Evolutionary conservation across 805 yeast genomes (phyloP).

Genomic region (Suhomyces sp.): DNA sequence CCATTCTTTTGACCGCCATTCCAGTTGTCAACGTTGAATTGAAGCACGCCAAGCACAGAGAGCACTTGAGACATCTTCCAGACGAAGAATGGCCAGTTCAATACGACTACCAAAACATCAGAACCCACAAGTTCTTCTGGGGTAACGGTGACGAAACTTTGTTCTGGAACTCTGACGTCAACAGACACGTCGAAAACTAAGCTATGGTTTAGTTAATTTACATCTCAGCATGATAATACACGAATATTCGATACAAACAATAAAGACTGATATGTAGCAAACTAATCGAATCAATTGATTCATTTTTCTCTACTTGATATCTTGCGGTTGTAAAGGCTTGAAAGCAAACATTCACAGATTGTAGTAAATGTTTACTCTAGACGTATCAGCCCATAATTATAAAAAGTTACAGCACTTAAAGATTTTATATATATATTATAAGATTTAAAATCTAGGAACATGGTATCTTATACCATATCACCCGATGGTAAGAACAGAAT

Average conservation of each 20-base stretch:
- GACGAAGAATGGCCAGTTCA: constrained; percentile 94
- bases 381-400: too few relatives aligned
- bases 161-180: constrained; percentile 92
- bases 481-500: constrained; percentile 4
- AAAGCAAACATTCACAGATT: too few relatives aligned
- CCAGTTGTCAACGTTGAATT: constrained; percentile 80
- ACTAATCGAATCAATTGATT: too few relatives aligned
- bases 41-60: constrained; percentile 89
- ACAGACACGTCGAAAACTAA: constrained; percentile 67
- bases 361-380: too few relatives aligned
- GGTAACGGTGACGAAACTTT: constrained; percentile 97
- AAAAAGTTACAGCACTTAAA: too few relatives aligned
- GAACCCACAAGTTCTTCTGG: constrained; percentile 92
- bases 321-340: too few relatives aligned
- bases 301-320: too few relatives aligned
- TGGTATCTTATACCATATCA: too few relatives aligned
- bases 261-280: too few relatives aligned
- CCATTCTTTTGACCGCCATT: constrained; percentile 69
- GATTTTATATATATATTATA: too few relatives aligned
- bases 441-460: too few relatives aligned
- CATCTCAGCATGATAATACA: neutral
- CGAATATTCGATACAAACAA: too few relatives aligned
- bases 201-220: constrained; percentile 13
- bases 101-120: constrained; percentile 88
- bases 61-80: constrained; percentile 65